Base-by-base conservation (phyloP, 805 yeast genomes). In the Hanseniaspora osmophila region DNA sequence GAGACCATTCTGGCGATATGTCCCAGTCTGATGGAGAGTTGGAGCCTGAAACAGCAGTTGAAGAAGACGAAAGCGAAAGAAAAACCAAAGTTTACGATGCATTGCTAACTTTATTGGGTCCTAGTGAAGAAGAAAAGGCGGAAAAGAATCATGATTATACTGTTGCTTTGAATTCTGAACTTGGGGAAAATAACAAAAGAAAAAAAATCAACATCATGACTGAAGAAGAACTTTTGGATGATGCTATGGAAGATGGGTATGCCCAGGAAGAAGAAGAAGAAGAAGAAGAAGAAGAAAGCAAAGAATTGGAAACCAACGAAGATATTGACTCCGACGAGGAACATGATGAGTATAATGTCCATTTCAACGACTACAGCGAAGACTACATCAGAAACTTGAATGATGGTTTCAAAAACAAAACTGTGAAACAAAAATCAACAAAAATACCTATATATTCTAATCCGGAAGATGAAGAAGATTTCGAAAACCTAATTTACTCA, bases 341-440 rank as follows among this genome's bases (percentile, higher is more conserved):
- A 13, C 57, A 51, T 29, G 69, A 90, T 62, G 84, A 94, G 0
- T 87, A 84, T 53, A 84, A 83, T 49, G 56, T 63, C 11, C 97
- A 88, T 59, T 88, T 82, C 61, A 80, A 78, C 42, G 63, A 67
- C 17, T 66, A 73, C 10, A 40, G 63, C 2, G 66, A 63, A 35
- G 33, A 48, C 2, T 51, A 49, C 17, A 60, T 71, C 4, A 72
- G 70, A 2, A 59, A 61, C 10, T 56, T 73, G 17, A 66, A 62
- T 17, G 44, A 49, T 9, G 57, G 59, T 0, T 58, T 70, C 19
- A 48, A 55, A 32, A 62, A 62, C 6, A 54, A 49, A 15, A 59
- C 64, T 40, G 56, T 55, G 6, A 52, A 50, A 32, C 55, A 63
- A 49, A 54, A 48, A 35, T 52, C 63, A 1, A 43, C 42, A 3